These are phyloP conservation scores for Lasiodiplodia theobromae DNA, from an alignment of 2,329 filamentous ascomycete genomes.

Conservation along the genomic window DNA sequence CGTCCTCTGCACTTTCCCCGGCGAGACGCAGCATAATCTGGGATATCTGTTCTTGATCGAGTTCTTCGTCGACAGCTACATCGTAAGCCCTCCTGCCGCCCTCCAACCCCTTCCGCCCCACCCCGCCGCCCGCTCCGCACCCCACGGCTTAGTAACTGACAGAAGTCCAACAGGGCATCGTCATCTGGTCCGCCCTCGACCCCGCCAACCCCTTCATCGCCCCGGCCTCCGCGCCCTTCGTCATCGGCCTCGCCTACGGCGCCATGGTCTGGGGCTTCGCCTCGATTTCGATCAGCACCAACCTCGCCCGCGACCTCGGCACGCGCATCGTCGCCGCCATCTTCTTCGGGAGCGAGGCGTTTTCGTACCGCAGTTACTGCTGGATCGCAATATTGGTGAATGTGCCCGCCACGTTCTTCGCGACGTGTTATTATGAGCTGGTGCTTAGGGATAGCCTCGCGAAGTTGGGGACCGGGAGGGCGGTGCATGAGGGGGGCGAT, in stretches of 20 bases:
- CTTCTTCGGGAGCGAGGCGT: conserved; percentile 62
- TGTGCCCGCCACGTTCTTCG: conserved; percentile 64
- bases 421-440: conserved; percentile 63
- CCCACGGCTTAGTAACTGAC: too few species aligned
- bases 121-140: too few species aligned
- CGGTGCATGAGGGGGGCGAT: conserved; percentile 59
- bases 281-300: conserved; percentile 62
- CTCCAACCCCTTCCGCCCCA: not conserved
- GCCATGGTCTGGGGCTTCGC: conserved; percentile 65
- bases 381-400: conserved; percentile 65
- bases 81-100: conserved; percentile 48
- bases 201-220: conserved; percentile 65
- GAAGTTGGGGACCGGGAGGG: conserved; percentile 59
- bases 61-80: conserved; percentile 65
- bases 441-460: conserved; percentile 61
- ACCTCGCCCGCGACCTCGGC: conserved; percentile 66
- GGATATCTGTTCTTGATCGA: conserved; percentile 66
- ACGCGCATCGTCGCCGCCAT: conserved; percentile 65
- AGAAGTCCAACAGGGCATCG: conserved; percentile 55
- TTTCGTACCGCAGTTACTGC: conserved; percentile 55
- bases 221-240: conserved; percentile 57
- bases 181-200: conserved; percentile 66
- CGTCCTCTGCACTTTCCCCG: conserved; percentile 63
- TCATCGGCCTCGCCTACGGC: conserved; percentile 64
- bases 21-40: conserved; percentile 58